These are phyloP conservation scores for Paecilomyces sp. DNA, from an alignment of 2,329 filamentous ascomycete genomes.

Conservation along the genomic window DNA sequence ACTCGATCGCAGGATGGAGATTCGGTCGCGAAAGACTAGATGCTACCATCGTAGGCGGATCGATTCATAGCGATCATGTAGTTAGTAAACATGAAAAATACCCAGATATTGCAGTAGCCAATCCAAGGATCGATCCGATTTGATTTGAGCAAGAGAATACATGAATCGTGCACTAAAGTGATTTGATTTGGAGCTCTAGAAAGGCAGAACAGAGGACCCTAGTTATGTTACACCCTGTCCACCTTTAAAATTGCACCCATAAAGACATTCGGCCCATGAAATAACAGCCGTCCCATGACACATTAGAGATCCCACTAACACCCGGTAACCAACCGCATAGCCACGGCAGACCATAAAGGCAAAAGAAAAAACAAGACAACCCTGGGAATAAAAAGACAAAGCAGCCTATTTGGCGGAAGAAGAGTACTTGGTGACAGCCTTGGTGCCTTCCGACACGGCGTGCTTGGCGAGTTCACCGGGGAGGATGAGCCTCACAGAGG, in stretches of 20 bases:
- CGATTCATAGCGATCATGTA: not conserved
- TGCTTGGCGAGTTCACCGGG: conserved; percentile 99
- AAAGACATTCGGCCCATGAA: conserved; percentile 33
- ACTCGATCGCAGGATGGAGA: not conserved
- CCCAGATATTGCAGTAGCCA: not conserved
- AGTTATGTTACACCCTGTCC: conserved; percentile 41
- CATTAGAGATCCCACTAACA: conserved; percentile 41
- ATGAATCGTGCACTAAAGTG: conserved; percentile 15
- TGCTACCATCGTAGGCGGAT: not conserved
- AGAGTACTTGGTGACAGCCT: conserved; percentile 99
- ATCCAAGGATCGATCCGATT: not conserved
- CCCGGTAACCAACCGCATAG: conserved; percentile 38
- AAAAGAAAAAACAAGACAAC: conserved; percentile 33
- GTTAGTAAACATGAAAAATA: not conserved
- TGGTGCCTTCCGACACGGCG: conserved; percentile 98
- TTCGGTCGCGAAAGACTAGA: not conserved
- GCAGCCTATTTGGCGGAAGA: conserved; percentile 91
- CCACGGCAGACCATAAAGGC: conserved; percentile 35
- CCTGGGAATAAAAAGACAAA: conserved; percentile 50
- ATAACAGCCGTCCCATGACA: conserved; percentile 42
- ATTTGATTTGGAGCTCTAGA: conserved; percentile 32
- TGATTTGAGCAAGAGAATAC: not conserved
- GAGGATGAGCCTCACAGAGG: conserved; percentile 94
- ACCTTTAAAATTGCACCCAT: conserved; percentile 38
- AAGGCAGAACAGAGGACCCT: conserved; percentile 28